phyloP scores from a whole-genome alignment of 2,329 filamentous ascomycete species.

The Colletotrichum limetticola region DNA sequence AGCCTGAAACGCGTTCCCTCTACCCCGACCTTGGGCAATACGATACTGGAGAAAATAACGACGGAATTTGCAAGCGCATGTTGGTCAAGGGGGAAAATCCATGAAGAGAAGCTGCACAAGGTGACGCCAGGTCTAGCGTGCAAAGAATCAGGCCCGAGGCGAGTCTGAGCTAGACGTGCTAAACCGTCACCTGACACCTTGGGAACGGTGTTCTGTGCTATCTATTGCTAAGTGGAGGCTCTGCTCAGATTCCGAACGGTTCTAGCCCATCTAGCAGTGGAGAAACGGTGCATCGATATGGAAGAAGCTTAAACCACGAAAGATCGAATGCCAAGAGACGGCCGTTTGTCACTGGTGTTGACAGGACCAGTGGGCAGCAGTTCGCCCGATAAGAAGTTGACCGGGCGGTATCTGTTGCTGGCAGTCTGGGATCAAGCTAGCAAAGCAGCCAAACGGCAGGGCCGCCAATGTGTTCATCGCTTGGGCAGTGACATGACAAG shows the following conservation, averaged over 20 bases:
- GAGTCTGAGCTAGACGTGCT: constrained; percentile 2
- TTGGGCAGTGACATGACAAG: constrained; percentile 9
- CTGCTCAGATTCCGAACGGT: not conserved
- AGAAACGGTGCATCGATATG: not conserved
- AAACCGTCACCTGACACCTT: constrained; percentile 2
- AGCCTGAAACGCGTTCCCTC: not conserved
- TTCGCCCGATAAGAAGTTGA: not conserved
- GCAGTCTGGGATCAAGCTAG: not conserved
- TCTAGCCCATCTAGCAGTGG: not conserved
- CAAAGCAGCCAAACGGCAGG: not conserved
- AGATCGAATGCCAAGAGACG: constrained; percentile 23
- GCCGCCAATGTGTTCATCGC: constrained; percentile 18
- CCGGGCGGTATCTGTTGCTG: not conserved
- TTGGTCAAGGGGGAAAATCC: not conserved
- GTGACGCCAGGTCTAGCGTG: not conserved
- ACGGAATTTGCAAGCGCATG: not conserved
- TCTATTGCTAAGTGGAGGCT: not conserved
- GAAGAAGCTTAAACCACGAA: not conserved
- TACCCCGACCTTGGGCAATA: not conserved
- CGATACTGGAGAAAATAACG: not conserved
- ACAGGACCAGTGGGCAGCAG: constrained; percentile 3
- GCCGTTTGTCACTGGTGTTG: constrained; percentile 6
- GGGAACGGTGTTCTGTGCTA: not conserved
- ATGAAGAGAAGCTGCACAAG: not conserved
- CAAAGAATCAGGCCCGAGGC: not conserved